Evolutionary conservation across 345 rosid species (phyloP), one percentile per base, ranked within the genome.

Genomic region (Arabis hirsuta): DNA sequence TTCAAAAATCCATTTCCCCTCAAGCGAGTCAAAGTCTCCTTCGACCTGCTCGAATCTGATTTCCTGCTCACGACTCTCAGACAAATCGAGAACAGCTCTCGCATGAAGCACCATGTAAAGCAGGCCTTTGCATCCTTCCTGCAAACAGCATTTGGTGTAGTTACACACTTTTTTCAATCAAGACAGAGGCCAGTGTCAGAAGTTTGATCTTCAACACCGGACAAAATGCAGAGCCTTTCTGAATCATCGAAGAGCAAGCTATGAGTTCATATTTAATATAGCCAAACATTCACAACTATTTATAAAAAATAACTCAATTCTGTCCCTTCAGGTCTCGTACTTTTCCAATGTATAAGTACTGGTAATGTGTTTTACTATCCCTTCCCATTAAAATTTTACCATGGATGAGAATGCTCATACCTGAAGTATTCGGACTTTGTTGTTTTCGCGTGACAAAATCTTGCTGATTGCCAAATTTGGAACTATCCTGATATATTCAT

Each of bases 91-190:
- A 67, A 95, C 86, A 76, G 91, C 97, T 54, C 96, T 89, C 3
- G 97, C 97, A 76, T 95, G 99, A 78, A 95, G 99, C 51, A 95
- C 90, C 97, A 95, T 89, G 78, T 95, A 95, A 58, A 94, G 71
- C 55, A 91, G 84, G 42, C 95, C 98, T 78, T 94, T 94, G 78
- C 96, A 91, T 67, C 98, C 98, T 80, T 94, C 98, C 98, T 94
- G 88, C 65, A 44, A 64, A 59, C 62, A 62, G 12, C 39, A 51
- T 29, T 63, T n/a, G 0, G 38, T 26, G 24, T 54, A 29, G 52
- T 43, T 22, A 22, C 20, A 22, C 1, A 31, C 2, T 36, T 58
- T 52, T 31, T 52, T 24, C 66, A 65, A 46, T 24, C 54, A 50
- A 16, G 16, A 12, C 41, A 12, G 13, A 54, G 38, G 55, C 46